Evolutionary conservation across 306 rosid species (phyloP).

Genomic region (Arachis stenosperma): DNA sequence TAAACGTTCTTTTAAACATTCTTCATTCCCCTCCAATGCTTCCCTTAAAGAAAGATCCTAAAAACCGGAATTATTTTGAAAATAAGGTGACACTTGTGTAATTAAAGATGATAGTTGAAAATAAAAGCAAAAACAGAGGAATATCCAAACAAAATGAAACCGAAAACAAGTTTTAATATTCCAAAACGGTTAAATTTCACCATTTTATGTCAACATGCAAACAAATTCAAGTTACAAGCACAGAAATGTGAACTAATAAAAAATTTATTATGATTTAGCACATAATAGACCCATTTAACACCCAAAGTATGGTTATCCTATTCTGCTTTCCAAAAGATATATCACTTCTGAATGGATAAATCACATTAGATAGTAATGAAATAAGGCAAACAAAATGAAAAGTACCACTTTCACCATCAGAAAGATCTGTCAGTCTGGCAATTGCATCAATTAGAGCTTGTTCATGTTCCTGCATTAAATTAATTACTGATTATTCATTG

Average conservation of each 20-base stretch:
- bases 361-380: neutral
- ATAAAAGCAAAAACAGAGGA: too few species aligned
- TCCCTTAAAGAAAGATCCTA: too few species aligned
- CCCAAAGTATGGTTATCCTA: neutral
- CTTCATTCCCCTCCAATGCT: too few species aligned
- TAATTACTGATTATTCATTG: conserved; percentile 5
- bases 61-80: too few species aligned
- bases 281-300: neutral
- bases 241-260: conserved; percentile 15
- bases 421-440: conserved; percentile 69
- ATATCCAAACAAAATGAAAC: too few species aligned
- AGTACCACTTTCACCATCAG: conserved; percentile 89
- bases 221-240: neutral
- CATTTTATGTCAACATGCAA: neutral
- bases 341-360: conserved; percentile 18
- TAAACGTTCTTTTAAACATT: too few species aligned
- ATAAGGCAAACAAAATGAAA: conserved; percentile 14
- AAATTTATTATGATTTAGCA: neutral
- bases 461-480: conserved; percentile 78
- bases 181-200: neutral
- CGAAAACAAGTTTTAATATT: neutral
- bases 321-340: neutral
- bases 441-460: conserved; percentile 89
- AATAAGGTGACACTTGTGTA: too few species aligned
- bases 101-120: too few species aligned